Evolutionary conservation across 177 flowering plant genomes (phyloP), one percentile per base, ranked within the genome.

Genomic region (Telopea speciosissima): DNA sequence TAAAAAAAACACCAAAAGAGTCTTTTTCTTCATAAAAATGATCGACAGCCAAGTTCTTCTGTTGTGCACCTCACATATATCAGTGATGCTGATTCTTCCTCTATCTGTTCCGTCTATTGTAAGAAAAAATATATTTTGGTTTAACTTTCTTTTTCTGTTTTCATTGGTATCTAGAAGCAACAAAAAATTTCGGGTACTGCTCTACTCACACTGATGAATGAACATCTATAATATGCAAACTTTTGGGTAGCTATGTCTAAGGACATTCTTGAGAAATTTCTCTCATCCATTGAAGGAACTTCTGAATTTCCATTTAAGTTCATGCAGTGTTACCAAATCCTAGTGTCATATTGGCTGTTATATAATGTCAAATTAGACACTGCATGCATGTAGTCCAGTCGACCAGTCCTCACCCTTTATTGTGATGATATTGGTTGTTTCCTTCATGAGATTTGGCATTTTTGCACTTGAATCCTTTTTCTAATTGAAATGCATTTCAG

Each of bases 401-500:
- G 31, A 28, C 31, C 31, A n/a, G n/a, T 49, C 14, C 19, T 49
- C 14, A 49, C 54, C 19, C 19, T 49, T 13, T 49, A 17, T 49
- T 49, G 17, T 49, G 54, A 49, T 16, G 40, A 36, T 36, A 36
- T 36, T 36, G 40, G 54, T 8, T 11, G 19, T 44, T 44, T 44
- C 3, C 54, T 11, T 3, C 54, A 12, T 49, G 14, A 49, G 19
- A 13, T 49, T 49, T 49, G 19, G 17, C 19, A 49, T 49, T 49
- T 16, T 49, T 49, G 54, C 54, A 49, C 54, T 49, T 49, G 54
- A 12, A 12, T 49, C 68, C 31, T 21, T 0, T 67, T 31, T 45
- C 63, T 44, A 9, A 54, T 54, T n/a, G 56, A 63, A 56, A 21
- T 69, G 68, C 62, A 68, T 23, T 63, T 74, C 24, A 21, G 33